Evolutionary conservation across 805 yeast genomes (phyloP).

Genomic region (Ogataea paraovalis): DNA sequence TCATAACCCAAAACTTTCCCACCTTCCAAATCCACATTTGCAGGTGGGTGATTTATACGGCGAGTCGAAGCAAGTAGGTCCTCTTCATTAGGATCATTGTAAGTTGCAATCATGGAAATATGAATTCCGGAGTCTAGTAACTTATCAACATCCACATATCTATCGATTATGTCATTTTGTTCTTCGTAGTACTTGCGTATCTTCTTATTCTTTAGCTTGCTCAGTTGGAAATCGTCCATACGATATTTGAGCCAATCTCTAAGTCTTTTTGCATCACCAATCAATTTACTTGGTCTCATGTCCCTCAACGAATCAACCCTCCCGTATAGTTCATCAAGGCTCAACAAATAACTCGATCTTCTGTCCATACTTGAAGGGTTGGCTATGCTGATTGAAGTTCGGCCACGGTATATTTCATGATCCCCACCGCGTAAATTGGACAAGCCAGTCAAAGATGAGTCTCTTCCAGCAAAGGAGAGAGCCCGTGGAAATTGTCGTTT

Average conservation of each 20-base stretch:
- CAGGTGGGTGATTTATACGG: slow-evolving; percentile 43
- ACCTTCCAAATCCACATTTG: slow-evolving; percentile 54
- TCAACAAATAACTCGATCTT: slow-evolving; percentile 22
- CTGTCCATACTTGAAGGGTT: slow-evolving; percentile 14
- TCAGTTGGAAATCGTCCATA: slow-evolving; percentile 22
- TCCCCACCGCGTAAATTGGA: not conserved
- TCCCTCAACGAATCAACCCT: slow-evolving; percentile 34
- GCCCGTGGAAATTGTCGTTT: slow-evolving; percentile 3
- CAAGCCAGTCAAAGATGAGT: not conserved
- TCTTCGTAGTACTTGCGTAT: slow-evolving; percentile 44
- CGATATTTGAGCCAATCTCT: slow-evolving; percentile 36
- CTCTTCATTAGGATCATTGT: slow-evolving; percentile 34
- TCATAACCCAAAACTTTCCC: slow-evolving; percentile 51
- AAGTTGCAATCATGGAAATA: slow-evolving; percentile 57
- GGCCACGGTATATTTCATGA: not conserved
- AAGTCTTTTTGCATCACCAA: slow-evolving; percentile 39
- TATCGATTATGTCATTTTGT: slow-evolving; percentile 58
- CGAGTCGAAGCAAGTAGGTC: slow-evolving; percentile 6
- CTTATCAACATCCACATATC: slow-evolving; percentile 57
- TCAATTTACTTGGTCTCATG: slow-evolving; percentile 43
- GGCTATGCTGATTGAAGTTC: slow-evolving; percentile 15
- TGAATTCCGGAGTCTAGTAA: slow-evolving; percentile 70
- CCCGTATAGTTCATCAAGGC: slow-evolving; percentile 15
- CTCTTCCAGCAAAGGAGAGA: slow-evolving; percentile 10
- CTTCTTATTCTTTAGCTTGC: slow-evolving; percentile 22